Conservation (phyloP, 2,329 filamentous ascomycete genomes). For the Colletotrichum musae region DNA sequence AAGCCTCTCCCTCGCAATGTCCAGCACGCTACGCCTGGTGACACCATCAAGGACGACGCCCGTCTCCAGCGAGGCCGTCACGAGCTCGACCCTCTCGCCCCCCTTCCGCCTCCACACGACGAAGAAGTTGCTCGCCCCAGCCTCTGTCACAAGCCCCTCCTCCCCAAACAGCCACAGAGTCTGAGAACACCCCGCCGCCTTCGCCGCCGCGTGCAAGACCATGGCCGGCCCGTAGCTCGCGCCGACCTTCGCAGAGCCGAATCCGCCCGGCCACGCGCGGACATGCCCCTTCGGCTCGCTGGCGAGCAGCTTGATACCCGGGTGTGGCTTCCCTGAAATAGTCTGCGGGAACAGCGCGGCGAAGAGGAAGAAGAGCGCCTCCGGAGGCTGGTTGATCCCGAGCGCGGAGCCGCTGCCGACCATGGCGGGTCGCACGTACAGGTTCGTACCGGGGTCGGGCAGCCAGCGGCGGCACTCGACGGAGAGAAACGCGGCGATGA, state of each 20-base stretch:
- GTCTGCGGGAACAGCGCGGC: constrained; percentile 48
- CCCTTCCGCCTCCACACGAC: constrained; percentile 63
- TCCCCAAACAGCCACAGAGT: constrained; percentile 74
- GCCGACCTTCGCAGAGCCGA: constrained; percentile 74
- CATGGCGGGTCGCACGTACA: constrained; percentile 77
- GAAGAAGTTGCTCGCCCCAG: constrained; percentile 75
- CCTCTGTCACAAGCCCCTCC: constrained; percentile 71
- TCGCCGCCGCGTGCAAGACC: constrained; percentile 68
- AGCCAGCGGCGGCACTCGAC: constrained; percentile 73
- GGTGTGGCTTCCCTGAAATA: not conserved
- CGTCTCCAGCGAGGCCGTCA: constrained; percentile 87
- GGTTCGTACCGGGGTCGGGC: constrained; percentile 69
- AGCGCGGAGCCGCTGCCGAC: constrained; percentile 74
- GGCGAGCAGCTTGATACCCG: constrained; percentile 15
- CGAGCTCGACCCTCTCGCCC: constrained; percentile 73
- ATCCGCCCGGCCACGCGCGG: constrained; percentile 65
- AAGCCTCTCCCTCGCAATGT: constrained; percentile 77
- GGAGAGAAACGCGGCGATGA: constrained; percentile 72
- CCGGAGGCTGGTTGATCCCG: constrained; percentile 74
- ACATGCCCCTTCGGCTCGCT: constrained; percentile 30
- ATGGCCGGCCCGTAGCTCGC: constrained; percentile 75
- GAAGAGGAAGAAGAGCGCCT: constrained; percentile 77
- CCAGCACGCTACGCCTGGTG: constrained; percentile 83
- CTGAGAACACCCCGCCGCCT: constrained; percentile 69
- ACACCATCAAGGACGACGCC: constrained; percentile 90